Percentiles rank a stretch among this genome's conserved stretches.
phyloP scores from a whole-genome alignment of 805 yeast genomes.

The Lipomyces yamanashiensis region DNA sequence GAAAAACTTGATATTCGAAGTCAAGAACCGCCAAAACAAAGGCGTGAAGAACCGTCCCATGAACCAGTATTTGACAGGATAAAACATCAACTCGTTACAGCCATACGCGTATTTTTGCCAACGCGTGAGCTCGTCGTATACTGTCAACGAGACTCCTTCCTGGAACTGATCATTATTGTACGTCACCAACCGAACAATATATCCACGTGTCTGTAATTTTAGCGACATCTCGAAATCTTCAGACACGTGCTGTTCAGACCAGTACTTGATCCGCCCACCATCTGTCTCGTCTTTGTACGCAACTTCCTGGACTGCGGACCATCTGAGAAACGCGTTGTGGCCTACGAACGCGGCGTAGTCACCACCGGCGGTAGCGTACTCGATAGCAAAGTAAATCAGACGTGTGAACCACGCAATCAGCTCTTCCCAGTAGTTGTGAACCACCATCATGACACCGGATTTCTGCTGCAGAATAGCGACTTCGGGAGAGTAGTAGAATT shows the following conservation, averaged over 20 bases:
- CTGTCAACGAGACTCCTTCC: slow-evolving; percentile 34
- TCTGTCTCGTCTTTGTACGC: slow-evolving; percentile 27
- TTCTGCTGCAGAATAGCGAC: slow-evolving; percentile 30
- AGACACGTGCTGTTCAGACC: slow-evolving; percentile 33
- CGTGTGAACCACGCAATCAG: slow-evolving; percentile 33
- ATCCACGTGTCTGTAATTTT: slow-evolving; percentile 27
- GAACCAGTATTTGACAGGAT: slow-evolving; percentile 25
- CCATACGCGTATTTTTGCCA: slow-evolving; percentile 35
- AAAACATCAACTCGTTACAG: slow-evolving; percentile 28
- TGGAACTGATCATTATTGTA: slow-evolving; percentile 26
- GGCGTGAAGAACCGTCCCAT: slow-evolving; percentile 22
- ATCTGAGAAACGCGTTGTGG: slow-evolving; percentile 32
- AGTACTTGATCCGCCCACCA: slow-evolving; percentile 26
- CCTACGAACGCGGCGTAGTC: slow-evolving; percentile 35
- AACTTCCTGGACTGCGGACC: slow-evolving; percentile 33
- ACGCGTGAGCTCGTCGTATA: slow-evolving; percentile 32
- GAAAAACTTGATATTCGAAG: slow-evolving; percentile 26
- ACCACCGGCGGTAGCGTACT: slow-evolving; percentile 31
- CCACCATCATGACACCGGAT: slow-evolving; percentile 33
- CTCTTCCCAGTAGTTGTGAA: slow-evolving; percentile 30
- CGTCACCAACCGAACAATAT: slow-evolving; percentile 20
- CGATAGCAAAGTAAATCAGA: slow-evolving; percentile 31
- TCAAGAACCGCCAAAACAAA: slow-evolving; percentile 24
- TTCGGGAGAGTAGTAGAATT: slow-evolving; percentile 29
- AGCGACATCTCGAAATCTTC: slow-evolving; percentile 34